Percentiles rank a stretch among this genome's conserved stretches.
phyloP scores from a whole-genome alignment of 2,329 filamentous ascomycete genomes.

The Ophiostoma novo-ulmi region DNA sequence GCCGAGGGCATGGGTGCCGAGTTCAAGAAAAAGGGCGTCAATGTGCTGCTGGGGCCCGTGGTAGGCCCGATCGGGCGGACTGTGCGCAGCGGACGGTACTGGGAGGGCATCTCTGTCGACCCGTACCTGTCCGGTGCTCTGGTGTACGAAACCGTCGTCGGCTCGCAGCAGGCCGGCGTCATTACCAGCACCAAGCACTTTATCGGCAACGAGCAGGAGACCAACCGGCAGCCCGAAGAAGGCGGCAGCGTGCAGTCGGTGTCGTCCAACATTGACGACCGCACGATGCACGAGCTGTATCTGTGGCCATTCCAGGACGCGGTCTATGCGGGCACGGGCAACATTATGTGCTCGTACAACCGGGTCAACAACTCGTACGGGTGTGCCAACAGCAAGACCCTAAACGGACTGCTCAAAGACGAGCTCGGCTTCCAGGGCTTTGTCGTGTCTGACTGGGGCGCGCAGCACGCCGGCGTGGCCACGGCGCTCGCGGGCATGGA shows the following conservation, averaged over 20 bases:
- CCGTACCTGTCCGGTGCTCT: conserved; percentile 55
- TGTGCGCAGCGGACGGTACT: conserved; percentile 58
- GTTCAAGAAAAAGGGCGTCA: conserved; percentile 69
- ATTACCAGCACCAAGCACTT: conserved; percentile 60
- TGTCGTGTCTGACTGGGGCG: conserved; percentile 62
- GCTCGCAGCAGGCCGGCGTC: conserved; percentile 66
- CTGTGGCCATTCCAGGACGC: conserved; percentile 53
- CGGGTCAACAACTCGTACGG: conserved; percentile 64
- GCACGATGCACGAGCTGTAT: conserved; percentile 46
- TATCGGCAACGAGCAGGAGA: conserved; percentile 46
- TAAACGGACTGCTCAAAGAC: conserved; percentile 60
- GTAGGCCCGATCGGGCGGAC: conserved; percentile 61
- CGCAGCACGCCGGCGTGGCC: conserved; percentile 59
- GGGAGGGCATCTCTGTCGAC: conserved; percentile 49
- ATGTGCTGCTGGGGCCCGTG: conserved; percentile 68
- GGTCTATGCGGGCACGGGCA: conserved; percentile 53
- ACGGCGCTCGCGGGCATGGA: conserved; percentile 62
- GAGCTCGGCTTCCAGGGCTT: conserved; percentile 59
- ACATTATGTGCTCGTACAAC: conserved; percentile 60
- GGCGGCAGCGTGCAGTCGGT: conserved; percentile 41
- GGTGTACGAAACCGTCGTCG: conserved; percentile 54
- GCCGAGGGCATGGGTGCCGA: conserved; percentile 72
- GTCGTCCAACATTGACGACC: conserved; percentile 42
- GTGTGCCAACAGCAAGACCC: conserved; percentile 60
- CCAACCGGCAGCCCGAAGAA: conserved; percentile 48